Conservation (phyloP, 306 rosid species). For the Delonix regia region DNA sequence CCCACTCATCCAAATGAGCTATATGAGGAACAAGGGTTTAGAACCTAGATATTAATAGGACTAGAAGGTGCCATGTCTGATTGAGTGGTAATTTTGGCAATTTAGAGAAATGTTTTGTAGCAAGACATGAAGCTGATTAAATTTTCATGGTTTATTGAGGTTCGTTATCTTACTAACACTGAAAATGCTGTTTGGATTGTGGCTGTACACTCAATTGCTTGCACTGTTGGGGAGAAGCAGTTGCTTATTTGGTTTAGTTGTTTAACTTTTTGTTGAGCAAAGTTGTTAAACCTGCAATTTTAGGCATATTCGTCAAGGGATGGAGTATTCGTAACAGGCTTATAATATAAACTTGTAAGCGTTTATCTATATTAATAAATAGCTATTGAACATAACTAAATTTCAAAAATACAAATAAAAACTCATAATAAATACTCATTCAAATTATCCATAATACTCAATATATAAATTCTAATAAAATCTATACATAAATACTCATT, state of each 20-base stretch:
- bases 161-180: constrained; percentile 9
- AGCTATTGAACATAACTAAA: too few relatives aligned
- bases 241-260: neutral
- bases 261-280: neutral
- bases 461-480: too few relatives aligned
- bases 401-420: too few relatives aligned
- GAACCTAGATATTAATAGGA: constrained; percentile 19
- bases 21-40: constrained; percentile 30
- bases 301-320: too few relatives aligned
- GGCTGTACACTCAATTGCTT: constrained; percentile 12
- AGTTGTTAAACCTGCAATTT: too few relatives aligned
- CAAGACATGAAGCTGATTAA: constrained; percentile 20
- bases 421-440: too few relatives aligned
- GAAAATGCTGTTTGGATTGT: constrained; percentile 7
- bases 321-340: too few relatives aligned
- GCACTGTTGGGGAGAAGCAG: constrained; percentile 8
- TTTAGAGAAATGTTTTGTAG: constrained; percentile 15
- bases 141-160: constrained; percentile 25
- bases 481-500: too few relatives aligned
- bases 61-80: constrained; percentile 13
- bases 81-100: constrained; percentile 22
- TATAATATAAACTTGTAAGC: too few relatives aligned
- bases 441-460: too few relatives aligned
- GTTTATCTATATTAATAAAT: too few relatives aligned
- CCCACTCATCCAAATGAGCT: neutral